phyloP scores from a whole-genome alignment of 2,329 filamentous ascomycete genomes.

The Cytospora leucostoma region DNA sequence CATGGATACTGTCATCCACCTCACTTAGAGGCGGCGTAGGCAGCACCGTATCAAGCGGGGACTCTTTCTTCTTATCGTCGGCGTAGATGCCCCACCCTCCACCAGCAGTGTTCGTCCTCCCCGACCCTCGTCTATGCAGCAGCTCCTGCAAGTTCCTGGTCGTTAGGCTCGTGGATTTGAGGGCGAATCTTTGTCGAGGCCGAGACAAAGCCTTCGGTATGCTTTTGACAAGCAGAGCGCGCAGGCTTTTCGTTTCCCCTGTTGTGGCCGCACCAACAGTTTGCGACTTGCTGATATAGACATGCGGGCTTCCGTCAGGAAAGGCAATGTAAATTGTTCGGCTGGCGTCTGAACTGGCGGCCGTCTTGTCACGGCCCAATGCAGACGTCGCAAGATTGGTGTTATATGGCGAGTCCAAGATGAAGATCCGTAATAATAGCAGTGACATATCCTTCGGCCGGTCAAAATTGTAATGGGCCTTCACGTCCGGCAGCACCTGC shows the following conservation, averaged over 20 bases:
- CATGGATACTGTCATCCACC: slow-evolving; percentile 33
- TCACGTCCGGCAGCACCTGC: slow-evolving; percentile 75
- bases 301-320: slow-evolving; percentile 74
- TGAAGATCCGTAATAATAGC: slow-evolving; percentile 74
- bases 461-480: slow-evolving; percentile 80
- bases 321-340: slow-evolving; percentile 80
- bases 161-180: slow-evolving; percentile 67
- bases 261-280: slow-evolving; percentile 43
- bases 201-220: slow-evolving; percentile 81
- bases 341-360: slow-evolving; percentile 60
- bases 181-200: slow-evolving; percentile 69
- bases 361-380: slow-evolving; percentile 22
- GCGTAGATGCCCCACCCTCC: slow-evolving; percentile 82
- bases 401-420: slow-evolving; percentile 80
- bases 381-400: slow-evolving; percentile 52
- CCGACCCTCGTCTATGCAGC: slow-evolving; percentile 67
- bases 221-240: slow-evolving; percentile 72
- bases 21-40: slow-evolving; percentile 51
- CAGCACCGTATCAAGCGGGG: slow-evolving; percentile 55
- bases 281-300: slow-evolving; percentile 65
- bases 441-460: slow-evolving; percentile 70
- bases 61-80: slow-evolving; percentile 57
- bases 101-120: slow-evolving; percentile 69
- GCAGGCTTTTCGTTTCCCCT: slow-evolving; percentile 63
- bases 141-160: slow-evolving; percentile 73